Evolutionary conservation across 202 grass and related monocot species (phyloP), one percentile per base, ranked within the genome.

Genomic region (Schoenoplectus triqueter): DNA sequence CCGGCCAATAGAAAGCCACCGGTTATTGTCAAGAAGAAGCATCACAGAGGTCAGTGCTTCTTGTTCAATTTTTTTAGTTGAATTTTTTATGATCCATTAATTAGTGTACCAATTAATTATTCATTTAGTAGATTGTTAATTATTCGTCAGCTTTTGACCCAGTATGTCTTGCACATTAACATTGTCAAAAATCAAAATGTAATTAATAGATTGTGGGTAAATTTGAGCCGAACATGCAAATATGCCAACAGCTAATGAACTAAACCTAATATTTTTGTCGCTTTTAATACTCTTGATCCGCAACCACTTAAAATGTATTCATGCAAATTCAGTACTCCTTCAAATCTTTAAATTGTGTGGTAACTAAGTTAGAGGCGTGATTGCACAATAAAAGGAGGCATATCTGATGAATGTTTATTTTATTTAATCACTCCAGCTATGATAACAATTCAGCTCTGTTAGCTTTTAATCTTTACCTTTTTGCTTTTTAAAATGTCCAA

Each of bases 11-110:
- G 88, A 83, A 94, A 91, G 84, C 66, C 87, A 3, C 87, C 87
- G 9, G 77, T 90, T 57, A 80, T 75, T 50, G 39, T 84, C 80
- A 97, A 84, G 80, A 76, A 86, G 87, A 94, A 94, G 86, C 90
- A 89, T 85, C 87, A 91, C 68, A 87, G 92, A 94, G 94, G 94
- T 97, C 74, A 86, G 87, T 89, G n/a, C 42, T 59, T 41, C 75
- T 85, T 72, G 44, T 49, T 81, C 51, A 20, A 80, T 15, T 7
- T 66, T 7, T 69, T 69, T 82, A 50, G 17, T 50, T 0, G 10
- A 66, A 66, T 31, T 54, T 45, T 45, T 69, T 55, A 66, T 68
- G 11, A 50, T 67, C 13, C 2, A 66, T 68, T 13, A 44, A 79
- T 79, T 79, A 1, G 2, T 44, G 17, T 40, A 79, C 54, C 55